Evolutionary conservation across 805 yeast genomes (phyloP).

Genomic region (Groenewaldozyma tartarivorans): DNA sequence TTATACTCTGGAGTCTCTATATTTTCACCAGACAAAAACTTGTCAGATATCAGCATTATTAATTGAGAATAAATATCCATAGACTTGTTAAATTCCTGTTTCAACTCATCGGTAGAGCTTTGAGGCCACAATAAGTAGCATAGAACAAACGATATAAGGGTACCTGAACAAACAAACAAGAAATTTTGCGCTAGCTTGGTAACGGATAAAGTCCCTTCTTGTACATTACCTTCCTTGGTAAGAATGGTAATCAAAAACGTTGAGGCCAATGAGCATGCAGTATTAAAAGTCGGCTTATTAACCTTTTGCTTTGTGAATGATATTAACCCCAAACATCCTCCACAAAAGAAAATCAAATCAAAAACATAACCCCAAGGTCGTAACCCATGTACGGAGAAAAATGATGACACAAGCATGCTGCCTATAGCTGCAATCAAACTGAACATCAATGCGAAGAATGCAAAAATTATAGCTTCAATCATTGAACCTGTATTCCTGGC

Average conservation of each 20-base stretch:
- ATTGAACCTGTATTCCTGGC: slow-evolving; percentile 70
- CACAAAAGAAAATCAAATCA: slow-evolving; percentile 41
- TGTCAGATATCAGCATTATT: slow-evolving; percentile 36
- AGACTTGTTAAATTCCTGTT: slow-evolving; percentile 39
- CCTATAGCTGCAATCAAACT: slow-evolving; percentile 42
- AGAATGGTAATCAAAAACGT: slow-evolving; percentile 62
- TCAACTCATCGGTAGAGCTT: slow-evolving; percentile 41
- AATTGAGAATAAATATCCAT: slow-evolving; percentile 44
- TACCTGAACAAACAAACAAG: slow-evolving; percentile 51
- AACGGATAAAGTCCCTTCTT: slow-evolving; percentile 48
- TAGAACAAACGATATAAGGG: slow-evolving; percentile 44
- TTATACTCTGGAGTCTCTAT: slow-evolving; percentile 26
- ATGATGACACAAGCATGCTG: slow-evolving; percentile 43
- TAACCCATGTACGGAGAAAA: slow-evolving; percentile 35
- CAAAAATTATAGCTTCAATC: slow-evolving; percentile 64
- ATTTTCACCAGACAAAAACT: slow-evolving; percentile 42
- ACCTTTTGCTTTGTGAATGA: slow-evolving; percentile 64
- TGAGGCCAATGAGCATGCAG: slow-evolving; percentile 71
- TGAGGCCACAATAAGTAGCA: slow-evolving; percentile 62
- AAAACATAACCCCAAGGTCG: slow-evolving; percentile 42
- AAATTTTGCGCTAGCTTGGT: slow-evolving; percentile 45
- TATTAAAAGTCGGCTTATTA: slow-evolving; percentile 59
- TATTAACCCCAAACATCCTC: slow-evolving; percentile 52
- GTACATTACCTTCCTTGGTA: slow-evolving; percentile 62
- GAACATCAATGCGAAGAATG: slow-evolving; percentile 42